Base-by-base conservation (phyloP, 257 asterid species). In the Solanum chaucha region DNA sequence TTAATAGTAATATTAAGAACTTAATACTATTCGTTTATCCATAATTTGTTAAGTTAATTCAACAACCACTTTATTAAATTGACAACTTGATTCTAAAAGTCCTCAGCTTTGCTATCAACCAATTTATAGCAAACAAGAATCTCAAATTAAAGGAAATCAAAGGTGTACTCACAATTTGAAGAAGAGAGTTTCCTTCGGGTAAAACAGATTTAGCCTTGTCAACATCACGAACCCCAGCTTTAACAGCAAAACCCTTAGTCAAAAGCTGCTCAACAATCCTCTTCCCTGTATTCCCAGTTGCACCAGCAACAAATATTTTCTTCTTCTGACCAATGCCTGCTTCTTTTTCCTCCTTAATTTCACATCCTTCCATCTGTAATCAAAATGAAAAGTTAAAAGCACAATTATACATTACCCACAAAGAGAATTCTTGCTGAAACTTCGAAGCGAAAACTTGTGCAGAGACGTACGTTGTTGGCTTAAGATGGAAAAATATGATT, bases 201-300 rank as follows among this genome's bases (percentile, higher is more conserved):
- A 97, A 92, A 46, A 87, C n/a, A 7, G 94, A 90, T 90, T 93
- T 97, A 24, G 97, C 99, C 92, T 94, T 97, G 73, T 94, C 95
- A 17, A 94, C 84, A 80, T 95, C 96, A 34, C 99, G 94, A 17
- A 97, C 99, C 3, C 97, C 99, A 68, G 99, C 98, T 88, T 93
- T 94, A 46, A 97, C 98, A 82, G 94, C 93, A 93, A 95, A 97
- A 1, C 99, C 98, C 87, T 92, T 95, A 22, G 94, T 92, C 93
- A 97, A 89, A 77, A 97, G 97, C 94, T 95, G 98, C 91, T 94
- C 97, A 88, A 95, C 98, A 26, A 97, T 93, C 91, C 98, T 94
- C 92, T 94, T 95, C 13, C 99, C 99, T 14, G 99, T 96, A 87
- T 90, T 95, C 38, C 99, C 99, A 36, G 97, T 90, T 12, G 99